Conservation (phyloP, 78 protist species). For the Dictyostelium brefeldianum region DNA sequence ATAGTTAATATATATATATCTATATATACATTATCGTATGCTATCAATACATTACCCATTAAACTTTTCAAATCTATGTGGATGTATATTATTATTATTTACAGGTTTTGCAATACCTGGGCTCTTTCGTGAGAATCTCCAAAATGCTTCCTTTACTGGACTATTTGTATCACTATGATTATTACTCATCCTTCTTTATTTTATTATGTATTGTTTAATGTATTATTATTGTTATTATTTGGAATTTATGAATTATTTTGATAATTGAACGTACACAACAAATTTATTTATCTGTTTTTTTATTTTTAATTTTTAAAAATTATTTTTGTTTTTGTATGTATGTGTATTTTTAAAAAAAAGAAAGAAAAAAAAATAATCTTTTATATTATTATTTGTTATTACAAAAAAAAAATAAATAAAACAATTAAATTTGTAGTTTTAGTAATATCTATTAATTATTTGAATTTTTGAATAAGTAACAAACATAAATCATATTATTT, state of each 20-base stretch:
- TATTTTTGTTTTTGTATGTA: neutral
- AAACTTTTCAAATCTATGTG: constrained; percentile 77
- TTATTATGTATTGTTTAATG: neutral
- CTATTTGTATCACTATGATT: constrained; percentile 67
- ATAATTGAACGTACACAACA: too few relatives aligned
- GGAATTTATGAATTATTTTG: neutral
- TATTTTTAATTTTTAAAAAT: neutral
- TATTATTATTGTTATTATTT: neutral
- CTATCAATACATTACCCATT: constrained; percentile 41
- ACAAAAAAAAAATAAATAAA: too few relatives aligned
- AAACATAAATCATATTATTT: too few relatives aligned
- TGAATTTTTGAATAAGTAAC: too few relatives aligned
- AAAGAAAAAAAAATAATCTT: neutral
- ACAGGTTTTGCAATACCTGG: constrained; percentile 78
- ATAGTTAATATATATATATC: neutral
- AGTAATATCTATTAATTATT: too few relatives aligned
- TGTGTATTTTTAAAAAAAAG: neutral
- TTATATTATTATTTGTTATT: neutral
- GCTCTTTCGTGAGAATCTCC: constrained; percentile 72
- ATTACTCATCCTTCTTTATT: constrained; percentile 17
- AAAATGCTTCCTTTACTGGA: constrained; percentile 67
- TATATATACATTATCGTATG: neutral
- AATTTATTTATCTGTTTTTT: neutral
- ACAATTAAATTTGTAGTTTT: too few relatives aligned
- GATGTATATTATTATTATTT: constrained; percentile 37